These are phyloP conservation scores for Aspergillus transmontanensis DNA, from an alignment of 2,329 filamentous ascomycete genomes.

Conservation along the genomic window DNA sequence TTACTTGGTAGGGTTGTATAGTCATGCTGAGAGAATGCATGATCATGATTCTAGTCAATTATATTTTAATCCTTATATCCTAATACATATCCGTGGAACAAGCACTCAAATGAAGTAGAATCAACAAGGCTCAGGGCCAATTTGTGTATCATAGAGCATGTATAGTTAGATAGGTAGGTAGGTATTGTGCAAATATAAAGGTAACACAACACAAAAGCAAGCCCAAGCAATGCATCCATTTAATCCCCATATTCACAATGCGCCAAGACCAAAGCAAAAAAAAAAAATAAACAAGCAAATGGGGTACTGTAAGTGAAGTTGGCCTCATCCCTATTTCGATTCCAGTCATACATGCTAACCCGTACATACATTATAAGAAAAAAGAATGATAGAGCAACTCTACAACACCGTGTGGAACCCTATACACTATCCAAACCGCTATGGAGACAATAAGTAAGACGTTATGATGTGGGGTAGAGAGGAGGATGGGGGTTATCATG, in stretches of 20 bases:
- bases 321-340: slow-evolving; percentile 14
- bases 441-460: not conserved
- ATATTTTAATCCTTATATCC: slow-evolving; percentile 5
- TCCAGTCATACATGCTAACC: slow-evolving; percentile 25
- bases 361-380: slow-evolving; percentile 24
- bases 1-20: slow-evolving; percentile 5
- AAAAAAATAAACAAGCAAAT: not conserved
- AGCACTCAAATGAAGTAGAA: not conserved
- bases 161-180: not conserved
- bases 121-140: not conserved
- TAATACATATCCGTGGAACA: slow-evolving; percentile 3
- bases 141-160: not conserved
- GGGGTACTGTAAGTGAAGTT: slow-evolving; percentile 15
- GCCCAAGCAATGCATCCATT: not conserved
- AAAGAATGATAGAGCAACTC: slow-evolving; percentile 8
- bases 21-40: not conserved
- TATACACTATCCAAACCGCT: slow-evolving; percentile 16
- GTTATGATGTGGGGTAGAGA: not conserved
- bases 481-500: not conserved
- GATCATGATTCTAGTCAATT: not conserved
- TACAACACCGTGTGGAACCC: slow-evolving; percentile 21
- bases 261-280: slow-evolving; percentile 11
- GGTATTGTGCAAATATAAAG: not conserved
- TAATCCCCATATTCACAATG: slow-evolving; percentile 10
- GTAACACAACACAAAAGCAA: not conserved